Evolutionary conservation across 345 rosid species (phyloP), one percentile per base, ranked within the genome.

Genomic region (Eucalyptus curtisii): DNA sequence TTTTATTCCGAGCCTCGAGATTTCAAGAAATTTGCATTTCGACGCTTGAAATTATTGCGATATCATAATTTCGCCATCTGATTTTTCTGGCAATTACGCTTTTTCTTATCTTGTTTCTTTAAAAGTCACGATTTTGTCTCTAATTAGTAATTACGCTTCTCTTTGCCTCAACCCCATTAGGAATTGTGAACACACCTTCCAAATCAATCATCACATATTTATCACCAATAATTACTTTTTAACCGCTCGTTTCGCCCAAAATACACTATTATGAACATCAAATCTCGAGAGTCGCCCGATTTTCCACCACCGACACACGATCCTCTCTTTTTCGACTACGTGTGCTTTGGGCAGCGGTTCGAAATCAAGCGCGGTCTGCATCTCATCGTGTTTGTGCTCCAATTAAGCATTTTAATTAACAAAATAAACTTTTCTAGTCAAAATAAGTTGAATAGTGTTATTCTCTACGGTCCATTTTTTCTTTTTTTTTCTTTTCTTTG

Each of bases 281-380:
- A 4, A 61, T 1, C 42, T 68, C 4, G 2, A 8, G 7, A 5
- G 24, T 33, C 2, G 1, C 1, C 0, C 0, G 1, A 1, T 3
- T 33, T 68, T 68, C 24, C 80, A 19, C 24, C 13, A 22, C 25
- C 80, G 1, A 44, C 25, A 8, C 25, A 7, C 44, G 0, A 11
- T 33, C 44, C 45, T 5, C 3, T 37, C 25, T 3, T 37, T 37
- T 31, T 71, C 13, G 45, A 37, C 14, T 7, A 4, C 3, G 25
- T 16, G 42, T 17, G 20, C 20, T 66, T 31, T 4, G 33, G 20
- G 40, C 22, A 15, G 1, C 3, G 11, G 40, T 8, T 33, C 44
- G 13, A 9, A 17, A 68, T 68, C 22, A 40, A 68, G 47, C 1
- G 7, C 14, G 14, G 1, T 20, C 2, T 1, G 4, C 24, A 37